Evolutionary conservation across 768 basidiomycete genomes (phyloP).

Genomic region (Hydnum rufescens): DNA sequence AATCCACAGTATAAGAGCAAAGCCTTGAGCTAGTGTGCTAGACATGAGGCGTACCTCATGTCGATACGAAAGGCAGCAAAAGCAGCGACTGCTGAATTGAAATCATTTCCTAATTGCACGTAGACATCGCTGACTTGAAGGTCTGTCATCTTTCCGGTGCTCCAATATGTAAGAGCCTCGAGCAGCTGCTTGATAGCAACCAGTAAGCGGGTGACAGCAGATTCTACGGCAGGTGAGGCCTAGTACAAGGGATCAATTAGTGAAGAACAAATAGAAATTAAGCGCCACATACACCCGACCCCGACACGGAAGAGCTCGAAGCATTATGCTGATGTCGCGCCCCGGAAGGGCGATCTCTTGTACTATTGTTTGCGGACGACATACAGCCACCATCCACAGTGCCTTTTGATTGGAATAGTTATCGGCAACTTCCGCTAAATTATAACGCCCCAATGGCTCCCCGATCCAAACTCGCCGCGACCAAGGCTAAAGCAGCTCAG

Average conservation of each 20-base stretch:
- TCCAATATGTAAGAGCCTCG: slow-evolving; percentile 76
- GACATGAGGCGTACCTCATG: slow-evolving; percentile 48
- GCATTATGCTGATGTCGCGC: no score
- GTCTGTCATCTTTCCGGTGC: slow-evolving; percentile 48
- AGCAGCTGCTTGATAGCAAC: slow-evolving; percentile 92
- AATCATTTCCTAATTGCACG: slow-evolving; percentile 90
- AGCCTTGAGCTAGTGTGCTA: not conserved
- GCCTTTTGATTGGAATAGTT: not conserved
- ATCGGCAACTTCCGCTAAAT: not conserved
- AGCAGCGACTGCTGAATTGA: slow-evolving; percentile 81
- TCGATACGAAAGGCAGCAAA: slow-evolving; percentile 72
- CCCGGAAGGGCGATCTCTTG: no score
- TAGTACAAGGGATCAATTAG: not conserved
- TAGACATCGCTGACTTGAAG: slow-evolving; percentile 87
- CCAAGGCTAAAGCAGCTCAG: not conserved
- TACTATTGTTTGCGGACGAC: no score
- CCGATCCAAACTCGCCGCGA: not conserved
- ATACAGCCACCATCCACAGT: not conserved
- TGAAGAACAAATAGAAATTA: no score
- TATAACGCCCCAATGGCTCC: slow-evolving; percentile 1
- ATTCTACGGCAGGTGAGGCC: slow-evolving; percentile 34
- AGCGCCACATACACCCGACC: no score
- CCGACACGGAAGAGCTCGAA: no score
- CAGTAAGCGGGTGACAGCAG: slow-evolving; percentile 76
- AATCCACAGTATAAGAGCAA: not conserved